Evolutionary conservation across 306 rosid species (phyloP).

Genomic region (Lablab purpureus): DNA sequence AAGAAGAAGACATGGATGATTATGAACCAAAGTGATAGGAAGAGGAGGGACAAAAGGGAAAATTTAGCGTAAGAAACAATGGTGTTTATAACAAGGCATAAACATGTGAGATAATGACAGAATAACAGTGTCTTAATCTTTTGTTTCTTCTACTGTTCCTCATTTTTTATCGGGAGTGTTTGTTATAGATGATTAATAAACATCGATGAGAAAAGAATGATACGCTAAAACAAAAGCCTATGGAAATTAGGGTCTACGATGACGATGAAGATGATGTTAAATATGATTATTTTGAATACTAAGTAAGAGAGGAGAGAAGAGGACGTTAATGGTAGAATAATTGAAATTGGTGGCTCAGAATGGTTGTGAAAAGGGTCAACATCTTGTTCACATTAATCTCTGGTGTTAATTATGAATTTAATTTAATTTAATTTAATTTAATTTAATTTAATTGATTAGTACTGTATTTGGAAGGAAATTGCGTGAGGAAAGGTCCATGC

Average conservation of each 20-base stretch:
- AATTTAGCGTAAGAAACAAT: neutral
- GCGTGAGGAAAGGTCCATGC: conserved; percentile 39
- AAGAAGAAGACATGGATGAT: neutral
- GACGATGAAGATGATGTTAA: too few relatives aligned
- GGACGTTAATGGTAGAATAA: neutral
- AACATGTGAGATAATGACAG: neutral
- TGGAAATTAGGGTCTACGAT: neutral
- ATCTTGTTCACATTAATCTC: neutral
- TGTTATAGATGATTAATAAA: neutral
- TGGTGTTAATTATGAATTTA: neutral
- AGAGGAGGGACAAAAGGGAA: neutral
- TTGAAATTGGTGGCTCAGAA: conserved; percentile 33
- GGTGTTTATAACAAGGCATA: neutral
- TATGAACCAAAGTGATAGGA: neutral
- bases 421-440: neutral
- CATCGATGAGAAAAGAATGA: neutral
- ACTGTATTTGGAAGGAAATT: conserved; percentile 15
- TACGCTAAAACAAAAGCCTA: neutral
- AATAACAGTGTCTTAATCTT: neutral
- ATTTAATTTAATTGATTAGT: neutral
- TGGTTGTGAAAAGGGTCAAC: conserved; percentile 26
- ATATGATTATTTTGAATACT: neutral
- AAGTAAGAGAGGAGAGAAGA: too few relatives aligned
- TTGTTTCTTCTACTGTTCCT: neutral
- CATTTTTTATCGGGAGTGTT: too few relatives aligned